These are phyloP conservation scores for Penicillium fimorum DNA, from an alignment of 495 filamentous ascomycete species.

Conservation along the genomic window DNA sequence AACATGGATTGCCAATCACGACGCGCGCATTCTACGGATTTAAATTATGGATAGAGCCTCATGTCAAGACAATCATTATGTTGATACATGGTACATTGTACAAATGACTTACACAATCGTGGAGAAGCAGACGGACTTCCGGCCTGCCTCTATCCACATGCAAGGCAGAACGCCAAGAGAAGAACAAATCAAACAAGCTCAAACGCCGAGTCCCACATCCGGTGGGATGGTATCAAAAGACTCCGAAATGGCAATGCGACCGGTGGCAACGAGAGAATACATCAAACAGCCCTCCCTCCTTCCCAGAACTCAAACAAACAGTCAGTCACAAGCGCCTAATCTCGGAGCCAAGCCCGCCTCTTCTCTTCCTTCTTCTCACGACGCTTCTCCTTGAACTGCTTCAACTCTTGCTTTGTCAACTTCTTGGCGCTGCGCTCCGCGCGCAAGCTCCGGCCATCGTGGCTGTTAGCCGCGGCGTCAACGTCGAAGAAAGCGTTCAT, in stretches of 20 bases:
- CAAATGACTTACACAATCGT: conserved; percentile 2
- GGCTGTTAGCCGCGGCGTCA: conserved; percentile 92
- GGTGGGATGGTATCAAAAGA: conserved; percentile 21
- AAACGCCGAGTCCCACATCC: conserved; percentile 26
- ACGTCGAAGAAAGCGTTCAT: conserved; percentile 97
- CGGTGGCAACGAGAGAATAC: neutral
- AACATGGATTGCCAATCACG: neutral
- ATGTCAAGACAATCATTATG: neutral
- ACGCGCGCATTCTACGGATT: neutral
- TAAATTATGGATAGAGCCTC: neutral
- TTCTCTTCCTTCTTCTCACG: conserved; percentile 93
- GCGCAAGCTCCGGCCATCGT: conserved; percentile 88
- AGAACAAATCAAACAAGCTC: conserved; percentile 10
- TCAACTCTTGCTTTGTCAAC: conserved; percentile 79
- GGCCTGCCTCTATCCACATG: conserved; percentile 21
- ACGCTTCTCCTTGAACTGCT: conserved; percentile 70
- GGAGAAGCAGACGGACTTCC: neutral
- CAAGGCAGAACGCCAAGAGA: conserved; percentile 12
- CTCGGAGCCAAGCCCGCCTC: conserved; percentile 82
- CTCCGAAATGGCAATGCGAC: conserved; percentile 18
- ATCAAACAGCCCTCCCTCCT: neutral
- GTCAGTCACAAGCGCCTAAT: conserved; percentile 44
- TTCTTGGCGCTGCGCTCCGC: conserved; percentile 86
- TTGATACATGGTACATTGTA: conserved; percentile 9
- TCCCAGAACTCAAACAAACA: conserved; percentile 9